Evolutionary conservation across 1,284 basidiomycete species (phyloP).

Genomic region (Cutaneotrichosporon mucoides): DNA sequence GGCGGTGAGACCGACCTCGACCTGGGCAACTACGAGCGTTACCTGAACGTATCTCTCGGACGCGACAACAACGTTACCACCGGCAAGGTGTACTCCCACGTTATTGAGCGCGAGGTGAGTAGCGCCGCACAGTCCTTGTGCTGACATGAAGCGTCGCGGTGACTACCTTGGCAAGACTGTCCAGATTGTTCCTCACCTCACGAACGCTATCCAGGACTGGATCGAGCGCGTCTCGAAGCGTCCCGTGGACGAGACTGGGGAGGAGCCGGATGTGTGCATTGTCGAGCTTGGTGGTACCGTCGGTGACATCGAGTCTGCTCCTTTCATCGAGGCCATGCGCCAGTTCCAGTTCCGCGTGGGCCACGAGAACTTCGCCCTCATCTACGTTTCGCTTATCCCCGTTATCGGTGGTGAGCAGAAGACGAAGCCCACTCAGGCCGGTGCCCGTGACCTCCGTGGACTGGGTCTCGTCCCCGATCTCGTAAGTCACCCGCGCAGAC

Average conservation of each 20-base stretch:
- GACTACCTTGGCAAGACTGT: slow-evolving; percentile 99
- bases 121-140: slow-evolving; percentile 47
- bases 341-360: slow-evolving; percentile 99
- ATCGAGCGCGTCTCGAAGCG: slow-evolving; percentile 90
- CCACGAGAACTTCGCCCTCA: slow-evolving; percentile 92
- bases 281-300: slow-evolving; percentile 97
- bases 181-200: slow-evolving; percentile 94
- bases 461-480: slow-evolving; percentile 90
- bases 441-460: slow-evolving; percentile 88
- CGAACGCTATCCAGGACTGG: slow-evolving; percentile 98
- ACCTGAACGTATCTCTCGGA: slow-evolving; percentile 89
- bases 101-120: slow-evolving; percentile 83
- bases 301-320: slow-evolving; percentile 92
- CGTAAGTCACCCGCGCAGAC: slow-evolving; percentile 53
- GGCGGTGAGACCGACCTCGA: slow-evolving; percentile 98
- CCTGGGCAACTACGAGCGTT: slow-evolving; percentile 97
- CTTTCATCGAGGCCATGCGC: slow-evolving; percentile 97
- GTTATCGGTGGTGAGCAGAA: slow-evolving; percentile 99
- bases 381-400: slow-evolving; percentile 97
- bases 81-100: slow-evolving; percentile 94
- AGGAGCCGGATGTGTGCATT: slow-evolving; percentile 94
- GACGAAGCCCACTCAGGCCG: slow-evolving; percentile 98
- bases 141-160: slow-evolving; percentile 62
- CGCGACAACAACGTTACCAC: slow-evolving; percentile 98
- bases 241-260: slow-evolving; percentile 89